phyloP scores from a whole-genome alignment of 2,329 filamentous ascomycete species.

The Fusarium nisikadoi region DNA sequence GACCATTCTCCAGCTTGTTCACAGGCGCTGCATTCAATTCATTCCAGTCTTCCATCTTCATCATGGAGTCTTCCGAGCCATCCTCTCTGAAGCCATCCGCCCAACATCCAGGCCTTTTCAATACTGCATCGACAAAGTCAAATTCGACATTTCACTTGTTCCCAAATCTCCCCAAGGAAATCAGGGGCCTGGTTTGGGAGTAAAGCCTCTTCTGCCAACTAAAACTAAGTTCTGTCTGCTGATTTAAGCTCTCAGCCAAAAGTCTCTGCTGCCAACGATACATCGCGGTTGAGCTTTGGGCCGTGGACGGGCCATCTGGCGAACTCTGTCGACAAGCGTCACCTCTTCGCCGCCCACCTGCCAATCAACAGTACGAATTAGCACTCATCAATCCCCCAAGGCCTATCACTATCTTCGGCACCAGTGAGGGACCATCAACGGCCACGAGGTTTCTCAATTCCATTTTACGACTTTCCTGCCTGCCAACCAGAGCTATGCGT shows the following conservation, averaged over 20 bases:
- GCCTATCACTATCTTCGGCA: not conserved
- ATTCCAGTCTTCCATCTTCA: not conserved
- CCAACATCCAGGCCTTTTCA: not conserved
- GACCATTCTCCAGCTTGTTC: accelerated
- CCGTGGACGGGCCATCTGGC: accelerated
- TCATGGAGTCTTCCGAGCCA: not conserved
- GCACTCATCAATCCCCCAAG: not conserved
- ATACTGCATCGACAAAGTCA: not conserved
- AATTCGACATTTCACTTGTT: not conserved
- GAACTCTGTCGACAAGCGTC: not conserved
- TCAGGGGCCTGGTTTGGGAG: not conserved
- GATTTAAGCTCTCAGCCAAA: no score
- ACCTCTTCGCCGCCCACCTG: accelerated
- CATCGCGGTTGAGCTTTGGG: not conserved
- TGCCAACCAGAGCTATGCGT: not conserved
- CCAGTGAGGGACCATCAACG: not conserved
- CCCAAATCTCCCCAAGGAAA: not conserved
- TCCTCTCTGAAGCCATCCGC: no score
- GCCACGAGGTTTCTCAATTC: no score
- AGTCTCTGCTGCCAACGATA: not conserved
- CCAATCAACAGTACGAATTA: not conserved
- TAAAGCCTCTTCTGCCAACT: not conserved
- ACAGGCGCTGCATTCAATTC: no score
- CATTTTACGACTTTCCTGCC: not conserved
- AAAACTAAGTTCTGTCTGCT: no score